Conservation (phyloP, 441 rosid species). For the Gossypium davidsonii region DNA sequence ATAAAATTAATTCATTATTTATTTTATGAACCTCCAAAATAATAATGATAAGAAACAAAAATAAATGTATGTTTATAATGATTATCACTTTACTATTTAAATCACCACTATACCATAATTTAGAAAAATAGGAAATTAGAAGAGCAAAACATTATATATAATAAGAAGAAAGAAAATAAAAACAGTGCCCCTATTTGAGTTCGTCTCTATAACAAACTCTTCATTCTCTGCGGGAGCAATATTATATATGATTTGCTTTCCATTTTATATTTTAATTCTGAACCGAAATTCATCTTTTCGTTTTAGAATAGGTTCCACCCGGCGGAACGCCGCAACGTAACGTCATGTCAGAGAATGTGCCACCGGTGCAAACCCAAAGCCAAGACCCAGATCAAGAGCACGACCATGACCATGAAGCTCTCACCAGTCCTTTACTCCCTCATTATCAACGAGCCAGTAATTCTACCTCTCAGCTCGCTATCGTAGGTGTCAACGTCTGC, state of each 20-base stretch:
- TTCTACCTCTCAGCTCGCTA: conserved; percentile 76
- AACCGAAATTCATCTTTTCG: neutral
- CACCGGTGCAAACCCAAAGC: conserved; percentile 13
- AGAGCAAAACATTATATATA: neutral
- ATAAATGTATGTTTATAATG: no score
- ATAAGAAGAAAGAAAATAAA: neutral
- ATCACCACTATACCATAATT: no score
- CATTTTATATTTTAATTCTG: neutral
- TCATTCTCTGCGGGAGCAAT: neutral
- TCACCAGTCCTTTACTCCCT: conserved; percentile 39
- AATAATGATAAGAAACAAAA: no score
- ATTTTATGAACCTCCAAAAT: no score
- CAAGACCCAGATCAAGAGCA: neutral
- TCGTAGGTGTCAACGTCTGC: conserved; percentile 65
- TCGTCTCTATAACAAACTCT: neutral
- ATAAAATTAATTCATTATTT: no score
- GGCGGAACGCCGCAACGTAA: neutral
- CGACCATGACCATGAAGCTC: conserved; percentile 39
- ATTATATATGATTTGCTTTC: neutral
- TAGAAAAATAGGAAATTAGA: neutral
- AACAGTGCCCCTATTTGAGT: no score
- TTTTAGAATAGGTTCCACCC: neutral
- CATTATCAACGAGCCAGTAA: conserved; percentile 33
- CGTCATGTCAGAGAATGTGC: neutral
- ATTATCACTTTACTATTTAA: no score